phyloP scores from a whole-genome alignment of 2,329 filamentous ascomycete species.

The Daldinia sp. region DNA sequence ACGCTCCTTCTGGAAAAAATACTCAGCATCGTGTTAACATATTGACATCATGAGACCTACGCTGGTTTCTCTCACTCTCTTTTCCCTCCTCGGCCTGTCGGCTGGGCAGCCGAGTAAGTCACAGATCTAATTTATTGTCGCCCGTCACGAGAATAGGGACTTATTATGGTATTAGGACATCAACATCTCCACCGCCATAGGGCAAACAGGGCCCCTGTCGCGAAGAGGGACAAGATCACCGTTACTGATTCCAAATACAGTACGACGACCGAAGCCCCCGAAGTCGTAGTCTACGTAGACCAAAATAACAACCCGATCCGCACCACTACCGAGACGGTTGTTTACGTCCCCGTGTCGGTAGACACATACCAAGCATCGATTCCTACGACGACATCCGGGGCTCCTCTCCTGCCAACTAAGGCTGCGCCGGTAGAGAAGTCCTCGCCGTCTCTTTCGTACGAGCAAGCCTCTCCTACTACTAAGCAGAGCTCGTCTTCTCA shows the following conservation, averaged over 20 bases:
- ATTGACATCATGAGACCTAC: constrained; percentile 55
- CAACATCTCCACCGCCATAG: constrained; percentile 48
- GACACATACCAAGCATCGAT: constrained; percentile 10
- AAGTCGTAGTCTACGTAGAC: constrained; percentile 68
- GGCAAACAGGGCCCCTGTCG: constrained; percentile 33
- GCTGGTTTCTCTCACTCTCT: constrained; percentile 48
- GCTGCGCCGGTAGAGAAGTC: constrained; percentile 22
- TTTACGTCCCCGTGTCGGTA: constrained; percentile 39
- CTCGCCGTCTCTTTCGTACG: constrained; percentile 14
- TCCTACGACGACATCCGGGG: constrained; percentile 5
- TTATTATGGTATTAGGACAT: constrained; percentile 39
- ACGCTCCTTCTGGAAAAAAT: constrained; percentile 16
- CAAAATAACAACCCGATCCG: constrained; percentile 61
- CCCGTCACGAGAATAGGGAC: background rate
- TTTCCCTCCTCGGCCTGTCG: constrained; percentile 52
- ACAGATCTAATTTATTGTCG: background rate
- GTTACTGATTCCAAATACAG: constrained; percentile 50
- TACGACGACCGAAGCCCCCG: constrained; percentile 53
- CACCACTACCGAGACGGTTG: constrained; percentile 52
- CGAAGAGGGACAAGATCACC: constrained; percentile 45
- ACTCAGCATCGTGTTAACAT: constrained; percentile 13
- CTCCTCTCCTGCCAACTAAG: constrained; percentile 12
- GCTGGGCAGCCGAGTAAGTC: constrained; percentile 53
- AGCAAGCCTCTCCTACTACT: constrained; percentile 6
- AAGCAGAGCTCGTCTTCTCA: background rate